phyloP scores from a whole-genome alignment of 345 rosid species.

The Dovyalis caffra region DNA sequence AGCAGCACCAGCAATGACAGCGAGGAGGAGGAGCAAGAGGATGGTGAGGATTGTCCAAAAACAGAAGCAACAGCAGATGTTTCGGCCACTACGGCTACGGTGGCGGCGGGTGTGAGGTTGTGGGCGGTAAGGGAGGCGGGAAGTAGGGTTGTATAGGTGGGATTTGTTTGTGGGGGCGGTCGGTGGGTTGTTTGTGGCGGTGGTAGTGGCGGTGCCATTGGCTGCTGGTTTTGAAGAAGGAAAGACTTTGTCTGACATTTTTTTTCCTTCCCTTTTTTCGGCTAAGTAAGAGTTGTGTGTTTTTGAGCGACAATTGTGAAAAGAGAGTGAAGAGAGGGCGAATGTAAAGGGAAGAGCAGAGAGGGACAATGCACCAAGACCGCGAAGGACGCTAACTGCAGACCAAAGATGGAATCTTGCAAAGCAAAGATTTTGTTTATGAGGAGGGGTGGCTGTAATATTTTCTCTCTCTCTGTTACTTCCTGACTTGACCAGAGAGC shows the following conservation, averaged over 20 bases:
- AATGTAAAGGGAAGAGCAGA: not conserved
- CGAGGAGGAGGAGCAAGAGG: constrained; percentile 59
- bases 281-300: not conserved
- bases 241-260: constrained; percentile 71
- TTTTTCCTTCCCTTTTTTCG: not conserved
- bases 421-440: not conserved
- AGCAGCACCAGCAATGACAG: constrained; percentile 66
- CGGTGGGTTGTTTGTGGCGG: constrained; percentile 16
- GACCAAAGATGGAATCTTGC: constrained; percentile 10
- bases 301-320: too few species aligned
- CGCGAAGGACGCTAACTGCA: not conserved
- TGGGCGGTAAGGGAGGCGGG: constrained; percentile 61
- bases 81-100: constrained; percentile 52
- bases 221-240: constrained; percentile 48
- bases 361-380: not conserved
- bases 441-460: not conserved
- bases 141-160: constrained; percentile 51
- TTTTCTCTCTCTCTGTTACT: not conserved
- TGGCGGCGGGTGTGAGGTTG: constrained; percentile 55
- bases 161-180: constrained; percentile 37
- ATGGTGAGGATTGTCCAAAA: constrained; percentile 74
- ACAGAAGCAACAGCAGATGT: constrained; percentile 78
- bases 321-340: not conserved
- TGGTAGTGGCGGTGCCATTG: constrained; percentile 9
- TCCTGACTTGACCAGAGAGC: not conserved